phyloP scores from a whole-genome alignment of 2,329 filamentous ascomycete species.

The Penicillium decumbens region DNA sequence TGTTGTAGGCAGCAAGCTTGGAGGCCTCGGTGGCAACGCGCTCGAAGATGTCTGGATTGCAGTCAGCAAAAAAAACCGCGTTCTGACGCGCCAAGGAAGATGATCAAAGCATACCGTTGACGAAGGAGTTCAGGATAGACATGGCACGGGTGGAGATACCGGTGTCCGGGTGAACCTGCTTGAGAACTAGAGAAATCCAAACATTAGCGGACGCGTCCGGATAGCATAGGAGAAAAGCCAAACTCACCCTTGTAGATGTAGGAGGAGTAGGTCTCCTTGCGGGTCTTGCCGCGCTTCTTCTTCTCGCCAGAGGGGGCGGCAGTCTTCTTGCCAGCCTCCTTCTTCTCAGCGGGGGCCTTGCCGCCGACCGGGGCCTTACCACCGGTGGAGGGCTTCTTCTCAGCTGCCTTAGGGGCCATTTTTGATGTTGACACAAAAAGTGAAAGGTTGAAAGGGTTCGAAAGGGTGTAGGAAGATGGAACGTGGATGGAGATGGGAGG shows the following conservation, averaged over 20 bases:
- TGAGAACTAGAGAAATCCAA: constrained; percentile 66
- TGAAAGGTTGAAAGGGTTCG: constrained; percentile 27
- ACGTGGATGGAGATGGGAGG: constrained; percentile 23
- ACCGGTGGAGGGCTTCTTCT: constrained; percentile 94
- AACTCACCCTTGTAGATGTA: constrained; percentile 99
- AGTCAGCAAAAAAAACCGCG: background rate
- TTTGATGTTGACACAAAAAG: constrained; percentile 43
- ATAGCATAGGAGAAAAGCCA: constrained; percentile 18
- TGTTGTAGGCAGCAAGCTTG: constrained; percentile 99
- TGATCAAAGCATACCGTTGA: constrained; percentile 72
- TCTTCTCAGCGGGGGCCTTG: constrained; percentile 89
- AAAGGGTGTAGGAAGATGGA: constrained; percentile 29
- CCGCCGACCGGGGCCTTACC: constrained; percentile 78
- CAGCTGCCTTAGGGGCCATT: constrained; percentile 97
- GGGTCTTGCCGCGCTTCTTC: constrained; percentile 99
- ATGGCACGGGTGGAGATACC: constrained; percentile 99
- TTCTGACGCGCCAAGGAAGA: background rate
- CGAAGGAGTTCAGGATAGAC: constrained; percentile 99
- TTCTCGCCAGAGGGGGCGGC: constrained; percentile 84
- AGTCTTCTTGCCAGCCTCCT: constrained; percentile 99
- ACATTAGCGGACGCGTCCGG: constrained; percentile 10
- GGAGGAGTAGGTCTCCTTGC: constrained; percentile 99
- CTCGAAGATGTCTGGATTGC: constrained; percentile 83
- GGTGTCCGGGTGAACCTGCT: constrained; percentile 99
- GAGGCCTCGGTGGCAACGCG: constrained; percentile 97